Evolutionary conservation across 352 stramenopile species (phyloP), one percentile per base, ranked within the genome.

Genomic region (Peronospora belbahrii): DNA sequence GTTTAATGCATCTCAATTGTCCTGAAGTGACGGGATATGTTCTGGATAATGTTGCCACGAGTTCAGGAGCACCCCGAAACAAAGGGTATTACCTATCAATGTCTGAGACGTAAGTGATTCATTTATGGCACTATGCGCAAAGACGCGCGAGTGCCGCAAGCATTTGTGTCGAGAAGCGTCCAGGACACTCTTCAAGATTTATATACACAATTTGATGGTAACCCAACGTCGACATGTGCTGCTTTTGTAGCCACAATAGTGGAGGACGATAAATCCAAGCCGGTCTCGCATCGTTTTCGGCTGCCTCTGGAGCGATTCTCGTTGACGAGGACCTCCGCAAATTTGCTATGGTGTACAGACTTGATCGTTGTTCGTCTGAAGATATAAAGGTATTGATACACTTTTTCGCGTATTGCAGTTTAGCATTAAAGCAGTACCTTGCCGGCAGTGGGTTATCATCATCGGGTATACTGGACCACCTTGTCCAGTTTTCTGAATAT

Each of bases 401-500:
- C 30, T 63, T 66, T 68, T 25, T 52, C 38, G n/a, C 14, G 14
- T 2, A 15, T 62, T 14, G 42, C 52, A 15, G 14, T n/a, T n/a
- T n/a, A n/a, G n/a, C n/a, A n/a, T n/a, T n/a, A 8, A 0, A 22
- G 52, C 4, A 5, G 20, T 0, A 19, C 18, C 0, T n/a, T n/a
- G n/a, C n/a, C n/a, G n/a, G n/a, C 24, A 70, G 20, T 63, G 68
- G 8, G 31, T 34, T 8, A 54, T 65, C 1, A 62, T 25, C 30
- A n/a, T n/a, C n/a, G n/a, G n/a, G n/a, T 18, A 42, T 79, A 11
- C 52, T 76, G 2, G 70, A 79, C 48, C 55, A 82, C 27, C 49
- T 76, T 17, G 59, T 82, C n/a, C 51, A 69, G 3, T 70, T 66
- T 39, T 78, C 64, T 0, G 70, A 82, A 36, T 70, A 76, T 50